Evolutionary conservation across 2,329 filamentous ascomycete species (phyloP).

Genomic region (Colletotrichum ledebouriae): DNA sequence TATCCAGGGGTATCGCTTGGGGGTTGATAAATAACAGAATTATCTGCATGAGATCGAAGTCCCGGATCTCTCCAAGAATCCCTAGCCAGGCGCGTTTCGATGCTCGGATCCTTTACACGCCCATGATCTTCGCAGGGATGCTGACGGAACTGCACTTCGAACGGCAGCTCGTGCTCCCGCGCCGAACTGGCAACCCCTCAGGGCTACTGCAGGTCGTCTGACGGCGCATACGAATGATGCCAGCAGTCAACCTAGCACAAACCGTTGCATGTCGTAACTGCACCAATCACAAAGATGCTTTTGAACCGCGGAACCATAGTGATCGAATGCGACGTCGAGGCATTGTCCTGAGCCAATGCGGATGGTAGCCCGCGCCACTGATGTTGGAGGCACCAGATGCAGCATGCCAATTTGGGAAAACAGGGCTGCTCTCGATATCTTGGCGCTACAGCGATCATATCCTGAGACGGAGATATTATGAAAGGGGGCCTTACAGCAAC

Average conservation of each 20-base stretch:
- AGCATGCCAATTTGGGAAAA: conserved; percentile 20
- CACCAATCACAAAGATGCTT: conserved; percentile 11
- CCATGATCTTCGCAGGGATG: conserved; percentile 38
- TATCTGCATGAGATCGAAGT: conserved; percentile 28
- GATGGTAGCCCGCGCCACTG: conserved; percentile 12
- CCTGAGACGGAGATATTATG: background rate
- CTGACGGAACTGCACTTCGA: conserved; percentile 18
- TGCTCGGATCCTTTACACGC: conserved; percentile 1
- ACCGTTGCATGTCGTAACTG: conserved; percentile 12
- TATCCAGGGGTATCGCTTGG: conserved; percentile 14
- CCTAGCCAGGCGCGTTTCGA: background rate
- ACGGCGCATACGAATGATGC: background rate
- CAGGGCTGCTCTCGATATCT: background rate
- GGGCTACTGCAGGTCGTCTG: conserved; percentile 38
- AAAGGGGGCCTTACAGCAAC: background rate
- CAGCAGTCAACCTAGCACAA: background rate
- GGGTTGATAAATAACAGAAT: conserved; percentile 8
- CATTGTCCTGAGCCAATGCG: background rate
- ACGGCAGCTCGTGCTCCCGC: conserved; percentile 29
- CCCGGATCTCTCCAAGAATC: conserved; percentile 27
- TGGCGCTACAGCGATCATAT: background rate
- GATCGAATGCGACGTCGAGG: conserved; percentile 17
- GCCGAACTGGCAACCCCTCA: conserved; percentile 19
- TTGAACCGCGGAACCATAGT: background rate
- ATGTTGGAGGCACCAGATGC: conserved; percentile 27